Base-by-base conservation (phyloP, 805 yeast species). In the Maudiozyma saulgeensis region DNA sequence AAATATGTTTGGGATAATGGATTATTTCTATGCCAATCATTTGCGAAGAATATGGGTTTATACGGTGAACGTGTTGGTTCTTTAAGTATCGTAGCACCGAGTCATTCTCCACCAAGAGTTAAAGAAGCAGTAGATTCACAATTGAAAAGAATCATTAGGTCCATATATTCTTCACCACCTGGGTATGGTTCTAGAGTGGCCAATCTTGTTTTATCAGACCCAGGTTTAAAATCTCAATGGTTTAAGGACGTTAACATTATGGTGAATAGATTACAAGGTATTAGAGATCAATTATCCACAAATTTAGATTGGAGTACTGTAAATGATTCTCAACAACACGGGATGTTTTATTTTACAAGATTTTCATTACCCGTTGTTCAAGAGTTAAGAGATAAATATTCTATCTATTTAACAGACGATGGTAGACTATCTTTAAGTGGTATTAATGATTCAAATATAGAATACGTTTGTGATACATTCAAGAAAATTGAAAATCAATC, bases 41-140 rank as follows among this genome's bases (percentile, higher is more conserved):
- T 90, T 70, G 95, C 96, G 51, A 90, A 90, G 68, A 90, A 90
- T 69, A 82, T 87, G 81, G 98, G 98, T 38, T 79, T 90, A 60
- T 90, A 90, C 67, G 97, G 97, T 61, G 96, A 91, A 73, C 80
- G 98, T 64, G 86, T 86, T 41, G 97, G 97, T 7, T 86, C 96
- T 12, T 72, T 89, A 56, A 58, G 61, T 16, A 77, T 84, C 11
- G 70, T 82, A 25, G 66, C 80, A 44, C 77, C 86, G 23, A 69
- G 77, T 45, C 77, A 74, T 25, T 25, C 45, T 3, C 37, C 35
- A 21, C 51, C 49, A 28, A 87, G 70, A 70, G 78, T 57, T 82
- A 76, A 74, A 60, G 73, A 65, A 53, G 72, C 58, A 52, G 77
- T 81, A 59, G 89, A 75, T 70, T 87, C 93, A 6, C 95, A 87